Conservation (phyloP, 305 asterid genomes). For the Plantago coronopus region DNA sequence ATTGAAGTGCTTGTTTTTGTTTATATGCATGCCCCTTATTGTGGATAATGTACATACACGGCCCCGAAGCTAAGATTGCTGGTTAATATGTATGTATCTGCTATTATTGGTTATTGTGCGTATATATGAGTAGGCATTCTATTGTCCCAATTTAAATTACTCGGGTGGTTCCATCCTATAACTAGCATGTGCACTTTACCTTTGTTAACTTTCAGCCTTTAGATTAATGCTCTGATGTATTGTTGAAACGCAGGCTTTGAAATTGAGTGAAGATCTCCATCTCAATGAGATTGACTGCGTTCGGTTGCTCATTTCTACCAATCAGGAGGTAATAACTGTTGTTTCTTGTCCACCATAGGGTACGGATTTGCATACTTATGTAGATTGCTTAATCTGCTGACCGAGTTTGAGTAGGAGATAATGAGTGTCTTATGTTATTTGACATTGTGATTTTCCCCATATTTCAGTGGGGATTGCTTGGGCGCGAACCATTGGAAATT, state of each 20-base stretch:
- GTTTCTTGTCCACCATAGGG: constrained; percentile 15
- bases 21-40: too few species aligned
- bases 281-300: constrained; percentile 91
- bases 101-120: neutral
- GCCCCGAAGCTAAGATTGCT: too few species aligned
- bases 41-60: too few species aligned
- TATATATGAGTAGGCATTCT: neutral
- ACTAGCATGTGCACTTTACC: neutral
- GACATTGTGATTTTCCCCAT: constrained; percentile 6
- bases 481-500: constrained; percentile 83
- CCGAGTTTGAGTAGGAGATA: constrained; percentile 16
- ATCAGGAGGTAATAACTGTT: constrained; percentile 72
- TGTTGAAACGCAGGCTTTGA: constrained; percentile 55
- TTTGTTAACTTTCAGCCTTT: constrained; percentile 10
- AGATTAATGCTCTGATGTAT: constrained; percentile 18
- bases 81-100: too few species aligned
- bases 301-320: constrained; percentile 74
- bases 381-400: constrained; percentile 10
- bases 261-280: constrained; percentile 92
- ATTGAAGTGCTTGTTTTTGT: too few species aligned
- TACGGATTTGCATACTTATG: constrained; percentile 1
- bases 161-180: neutral
- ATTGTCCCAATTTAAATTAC: neutral
- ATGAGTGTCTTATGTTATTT: constrained; percentile 18
- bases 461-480: constrained; percentile 78